Evolutionary conservation across 139 green algal genomes (phyloP).

Genomic region (Deuterostichococcus epilithicus): DNA sequence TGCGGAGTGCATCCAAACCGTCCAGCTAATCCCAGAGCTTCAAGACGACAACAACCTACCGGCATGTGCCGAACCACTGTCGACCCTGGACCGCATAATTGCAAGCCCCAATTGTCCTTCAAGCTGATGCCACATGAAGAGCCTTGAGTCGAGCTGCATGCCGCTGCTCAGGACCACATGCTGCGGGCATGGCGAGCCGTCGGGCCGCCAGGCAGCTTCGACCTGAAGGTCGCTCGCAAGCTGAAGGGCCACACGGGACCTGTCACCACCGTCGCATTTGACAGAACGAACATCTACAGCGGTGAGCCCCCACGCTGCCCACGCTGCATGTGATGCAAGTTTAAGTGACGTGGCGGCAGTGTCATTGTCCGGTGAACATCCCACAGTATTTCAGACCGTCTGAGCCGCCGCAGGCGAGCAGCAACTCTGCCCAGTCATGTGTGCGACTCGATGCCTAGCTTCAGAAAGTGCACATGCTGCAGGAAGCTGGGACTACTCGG

Average conservation of each 20-base stretch:
- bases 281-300: neutral
- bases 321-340: too few relatives aligned
- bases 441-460: too few relatives aligned
- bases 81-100: too few relatives aligned
- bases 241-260: neutral
- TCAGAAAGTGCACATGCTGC: slow-evolving; percentile 20
- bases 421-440: too few relatives aligned
- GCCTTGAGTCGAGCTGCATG: neutral
- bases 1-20: slow-evolving; percentile 3
- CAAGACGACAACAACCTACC: neutral
- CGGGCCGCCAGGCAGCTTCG: neutral
- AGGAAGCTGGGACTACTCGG: slow-evolving; percentile 54
- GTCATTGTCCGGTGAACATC: too few relatives aligned
- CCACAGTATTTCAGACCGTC: too few relatives aligned
- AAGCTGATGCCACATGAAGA: too few relatives aligned
- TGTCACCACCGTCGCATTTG: neutral
- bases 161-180: neutral
- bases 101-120: too few relatives aligned
- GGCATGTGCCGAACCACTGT: too few relatives aligned
- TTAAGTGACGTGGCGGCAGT: too few relatives aligned
- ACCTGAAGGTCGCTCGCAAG: neutral
- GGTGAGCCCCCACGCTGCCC: too few relatives aligned
- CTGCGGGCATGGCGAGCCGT: neutral
- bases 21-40: neutral
- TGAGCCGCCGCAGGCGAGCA: too few relatives aligned